Evolutionary conservation across 495 filamentous ascomycete genomes (phyloP).

Genomic region (Chaetomium cochliodes): DNA sequence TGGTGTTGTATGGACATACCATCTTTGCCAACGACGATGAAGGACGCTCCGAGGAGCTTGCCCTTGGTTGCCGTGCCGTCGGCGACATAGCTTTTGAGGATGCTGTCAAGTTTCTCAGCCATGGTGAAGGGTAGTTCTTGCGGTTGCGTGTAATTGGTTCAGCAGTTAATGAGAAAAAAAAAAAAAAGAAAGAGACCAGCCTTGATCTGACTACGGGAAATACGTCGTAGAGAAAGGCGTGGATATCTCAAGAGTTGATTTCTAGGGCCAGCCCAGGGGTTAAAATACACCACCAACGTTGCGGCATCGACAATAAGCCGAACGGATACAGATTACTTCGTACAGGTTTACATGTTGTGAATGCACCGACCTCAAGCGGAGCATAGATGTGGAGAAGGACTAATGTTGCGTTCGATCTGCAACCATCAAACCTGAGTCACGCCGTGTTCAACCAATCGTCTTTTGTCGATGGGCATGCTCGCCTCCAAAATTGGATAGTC

Average conservation of each 20-base stretch:
- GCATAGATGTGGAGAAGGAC: neutral
- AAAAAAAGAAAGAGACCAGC: neutral
- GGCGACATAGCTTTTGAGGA: constrained; percentile 28
- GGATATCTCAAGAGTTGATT: neutral
- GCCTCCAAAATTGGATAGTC: neutral
- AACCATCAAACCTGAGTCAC: neutral
- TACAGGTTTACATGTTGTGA: neutral
- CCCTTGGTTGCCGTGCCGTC: constrained; percentile 24
- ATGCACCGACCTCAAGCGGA: neutral
- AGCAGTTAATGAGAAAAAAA: neutral
- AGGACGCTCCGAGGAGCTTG: constrained; percentile 36
- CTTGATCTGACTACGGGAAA: neutral
- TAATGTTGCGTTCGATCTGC: neutral
- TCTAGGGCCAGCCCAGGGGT: neutral
- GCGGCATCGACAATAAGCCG: neutral
- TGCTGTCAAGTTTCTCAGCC: constrained; percentile 29
- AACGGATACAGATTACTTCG: no score
- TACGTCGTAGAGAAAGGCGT: neutral
- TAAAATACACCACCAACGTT: neutral
- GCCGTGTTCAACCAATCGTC: neutral
- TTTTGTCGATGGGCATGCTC: neutral
- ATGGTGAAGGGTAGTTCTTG: constrained; percentile 12
- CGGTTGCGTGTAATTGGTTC: neutral
- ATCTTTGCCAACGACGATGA: constrained; percentile 34
- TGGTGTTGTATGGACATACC: constrained; percentile 18